These are phyloP conservation scores for Fusarium longipes DNA, from an alignment of 2,329 filamentous ascomycete species.

Conservation along the genomic window DNA sequence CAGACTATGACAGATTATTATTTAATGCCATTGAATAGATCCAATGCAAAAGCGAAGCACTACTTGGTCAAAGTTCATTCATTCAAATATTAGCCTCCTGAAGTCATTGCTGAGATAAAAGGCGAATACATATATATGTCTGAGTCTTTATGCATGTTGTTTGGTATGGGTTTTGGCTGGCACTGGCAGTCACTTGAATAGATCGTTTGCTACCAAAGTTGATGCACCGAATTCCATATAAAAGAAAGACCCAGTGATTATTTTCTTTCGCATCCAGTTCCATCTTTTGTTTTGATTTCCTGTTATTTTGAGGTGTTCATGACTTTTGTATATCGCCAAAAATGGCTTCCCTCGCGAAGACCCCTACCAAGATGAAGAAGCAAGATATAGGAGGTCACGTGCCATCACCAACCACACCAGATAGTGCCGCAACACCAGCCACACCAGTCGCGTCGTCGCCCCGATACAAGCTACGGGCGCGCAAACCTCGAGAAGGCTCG, in stretches of 20 bases:
- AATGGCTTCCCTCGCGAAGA: background rate
- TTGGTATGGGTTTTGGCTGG: background rate
- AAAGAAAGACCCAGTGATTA: fast-evolving
- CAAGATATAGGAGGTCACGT: conserved; percentile 22
- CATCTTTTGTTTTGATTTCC: background rate
- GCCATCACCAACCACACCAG: conserved; percentile 20
- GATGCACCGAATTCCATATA: background rate
- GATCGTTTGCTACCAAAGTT: background rate
- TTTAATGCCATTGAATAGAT: conserved; percentile 46
- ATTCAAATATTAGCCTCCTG: background rate
- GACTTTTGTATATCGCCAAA: background rate
- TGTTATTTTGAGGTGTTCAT: background rate
- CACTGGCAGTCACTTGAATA: background rate
- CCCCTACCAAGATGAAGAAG: conserved; percentile 17
- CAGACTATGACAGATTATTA: conserved; percentile 33
- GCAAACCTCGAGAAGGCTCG: conserved; percentile 37
- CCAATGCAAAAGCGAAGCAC: conserved; percentile 22
- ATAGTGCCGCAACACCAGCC: conserved; percentile 20
- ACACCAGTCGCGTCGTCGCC: conserved; percentile 34
- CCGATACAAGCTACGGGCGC: conserved; percentile 44
- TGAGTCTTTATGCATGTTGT: background rate
- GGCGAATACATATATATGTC: background rate
- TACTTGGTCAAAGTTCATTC: background rate
- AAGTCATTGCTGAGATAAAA: background rate
- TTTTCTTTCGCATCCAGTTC: background rate